Evolutionary conservation across 2,329 filamentous ascomycete genomes (phyloP).

Genomic region (Cercospora beticola): DNA sequence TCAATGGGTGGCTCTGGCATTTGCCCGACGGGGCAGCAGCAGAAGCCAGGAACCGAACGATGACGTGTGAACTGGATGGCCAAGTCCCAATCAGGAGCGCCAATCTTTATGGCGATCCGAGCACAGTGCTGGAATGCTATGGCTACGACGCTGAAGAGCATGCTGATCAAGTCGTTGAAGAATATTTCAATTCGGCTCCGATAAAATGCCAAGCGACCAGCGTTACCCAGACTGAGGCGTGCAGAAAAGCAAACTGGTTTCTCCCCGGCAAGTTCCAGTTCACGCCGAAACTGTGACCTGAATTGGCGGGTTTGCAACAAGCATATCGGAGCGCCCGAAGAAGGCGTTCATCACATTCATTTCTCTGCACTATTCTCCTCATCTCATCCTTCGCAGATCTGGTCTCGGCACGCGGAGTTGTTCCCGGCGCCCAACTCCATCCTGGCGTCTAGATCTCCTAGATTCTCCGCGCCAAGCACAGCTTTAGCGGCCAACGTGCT

Average conservation of each 20-base stretch:
- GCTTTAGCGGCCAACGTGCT: not conserved
- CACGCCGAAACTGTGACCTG: slow-evolving; percentile 11
- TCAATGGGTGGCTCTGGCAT: slow-evolving; percentile 42
- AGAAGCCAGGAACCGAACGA: slow-evolving; percentile 41
- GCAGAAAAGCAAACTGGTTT: slow-evolving; percentile 42
- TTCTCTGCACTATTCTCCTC: not conserved
- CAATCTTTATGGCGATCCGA: slow-evolving; percentile 45
- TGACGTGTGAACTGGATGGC: slow-evolving; percentile 40
- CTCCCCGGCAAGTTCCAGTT: slow-evolving; percentile 29
- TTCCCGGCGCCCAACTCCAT: too few relatives aligned
- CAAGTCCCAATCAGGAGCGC: slow-evolving; percentile 40
- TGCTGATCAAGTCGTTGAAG: slow-evolving; percentile 38
- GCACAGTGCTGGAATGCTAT: slow-evolving; percentile 42
- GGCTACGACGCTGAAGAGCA: slow-evolving; percentile 45
- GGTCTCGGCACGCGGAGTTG: not conserved
- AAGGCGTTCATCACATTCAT: not conserved
- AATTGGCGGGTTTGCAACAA: not conserved
- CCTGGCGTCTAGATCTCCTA: not conserved
- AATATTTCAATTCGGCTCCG: slow-evolving; percentile 30
- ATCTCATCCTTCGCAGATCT: not conserved
- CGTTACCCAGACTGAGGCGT: slow-evolving; percentile 32
- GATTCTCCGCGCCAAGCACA: not conserved
- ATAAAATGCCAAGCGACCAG: slow-evolving; percentile 36
- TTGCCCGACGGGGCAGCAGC: slow-evolving; percentile 39
- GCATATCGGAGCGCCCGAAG: not conserved